Base-by-base conservation (phyloP, 2,329 filamentous ascomycete genomes). In the Colletotrichum sp. region DNA sequence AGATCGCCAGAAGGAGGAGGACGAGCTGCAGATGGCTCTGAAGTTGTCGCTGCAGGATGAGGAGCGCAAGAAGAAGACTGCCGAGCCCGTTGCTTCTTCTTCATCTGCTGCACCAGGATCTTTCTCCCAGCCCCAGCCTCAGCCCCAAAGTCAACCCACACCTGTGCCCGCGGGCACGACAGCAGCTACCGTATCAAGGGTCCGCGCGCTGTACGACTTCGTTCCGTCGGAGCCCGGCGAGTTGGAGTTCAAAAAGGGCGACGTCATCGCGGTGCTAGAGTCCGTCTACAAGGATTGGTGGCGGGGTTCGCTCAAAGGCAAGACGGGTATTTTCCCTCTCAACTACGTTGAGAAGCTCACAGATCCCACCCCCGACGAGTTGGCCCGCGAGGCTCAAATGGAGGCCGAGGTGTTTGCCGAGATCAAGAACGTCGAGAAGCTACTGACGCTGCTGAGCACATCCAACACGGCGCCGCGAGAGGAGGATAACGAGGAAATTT, bases 281-380 rank as follows among this genome's bases (percentile, higher is more conserved):
- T 98, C 96, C 2, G 97, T 98, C 3, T 99, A 98, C 87, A 99
- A 98, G 85, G 97, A 99, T 85, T 99, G 97, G 97, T 99, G 97
- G 97, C 96, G 98, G 80, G 97, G 97, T 2, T 98, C 96, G 57
- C 88, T 99, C 75, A 93, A 96, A 82, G 97, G 97, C 25, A 95
- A 98, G 85, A 98, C 96, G 8, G 97, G 97, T 80, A 99, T 99
- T 78, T 99, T 99, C 85, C 97, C 97, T 8, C 90, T 99, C 78
- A 99, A 99, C 87, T 99, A 99, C 82, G 97, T 99, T 19, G 97
- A 99, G 87, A 99, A 99, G 85, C 88, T 99, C 78, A 93, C 96
- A 71, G 97, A 99, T 82, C 97, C 97, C 7, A 98, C 97, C 0
- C 93, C 93, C 22, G 96, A 98, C 79, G 97, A 99, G 88, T 86